Evolutionary conservation across 73 alveolate genomes (phyloP).

Genomic region (Blepharisma stoltei): DNA sequence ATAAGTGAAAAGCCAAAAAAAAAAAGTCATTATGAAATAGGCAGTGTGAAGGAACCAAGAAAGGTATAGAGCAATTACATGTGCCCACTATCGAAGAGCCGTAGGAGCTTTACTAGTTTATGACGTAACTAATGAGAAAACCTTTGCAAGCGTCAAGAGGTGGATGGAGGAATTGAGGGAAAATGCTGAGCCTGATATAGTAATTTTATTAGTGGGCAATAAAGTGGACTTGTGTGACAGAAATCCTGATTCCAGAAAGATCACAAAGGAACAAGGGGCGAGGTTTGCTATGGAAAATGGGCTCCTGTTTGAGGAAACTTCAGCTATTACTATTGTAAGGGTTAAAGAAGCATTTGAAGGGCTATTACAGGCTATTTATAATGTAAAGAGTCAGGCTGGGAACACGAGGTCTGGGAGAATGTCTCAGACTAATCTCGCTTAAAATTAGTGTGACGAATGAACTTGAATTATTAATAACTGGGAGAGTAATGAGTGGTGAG

Average conservation of each 20-base stretch:
- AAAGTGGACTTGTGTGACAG: slow-evolving; percentile 72
- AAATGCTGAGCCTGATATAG: slow-evolving; percentile 81
- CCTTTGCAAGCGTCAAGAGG: slow-evolving; percentile 69
- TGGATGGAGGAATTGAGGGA: slow-evolving; percentile 80
- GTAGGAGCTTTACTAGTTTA: slow-evolving; percentile 91
- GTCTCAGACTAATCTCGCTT: too few species aligned
- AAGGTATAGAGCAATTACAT: slow-evolving; percentile 77
- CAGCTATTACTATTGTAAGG: slow-evolving; percentile 53
- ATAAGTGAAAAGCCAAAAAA: too few species aligned
- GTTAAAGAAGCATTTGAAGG: slow-evolving; percentile 41
- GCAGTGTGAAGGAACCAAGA: too few species aligned
- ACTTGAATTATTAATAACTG: too few species aligned
- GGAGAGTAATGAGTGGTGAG: too few species aligned
- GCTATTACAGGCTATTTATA: slow-evolving; percentile 36
- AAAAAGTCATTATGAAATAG: too few species aligned
- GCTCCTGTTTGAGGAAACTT: slow-evolving; percentile 62
- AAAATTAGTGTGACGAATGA: too few species aligned
- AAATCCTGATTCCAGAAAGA: slow-evolving; percentile 60
- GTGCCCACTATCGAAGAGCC: slow-evolving; percentile 90
- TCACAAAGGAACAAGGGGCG: slow-evolving; percentile 55
- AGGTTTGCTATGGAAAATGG: slow-evolving; percentile 57
- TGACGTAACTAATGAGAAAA: slow-evolving; percentile 77
- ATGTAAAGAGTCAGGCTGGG: too few species aligned
- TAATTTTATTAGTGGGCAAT: slow-evolving; percentile 71
- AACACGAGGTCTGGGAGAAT: too few species aligned